Evolutionary conservation across 305 asterid species (phyloP).

Genomic region (Withania somnifera): DNA sequence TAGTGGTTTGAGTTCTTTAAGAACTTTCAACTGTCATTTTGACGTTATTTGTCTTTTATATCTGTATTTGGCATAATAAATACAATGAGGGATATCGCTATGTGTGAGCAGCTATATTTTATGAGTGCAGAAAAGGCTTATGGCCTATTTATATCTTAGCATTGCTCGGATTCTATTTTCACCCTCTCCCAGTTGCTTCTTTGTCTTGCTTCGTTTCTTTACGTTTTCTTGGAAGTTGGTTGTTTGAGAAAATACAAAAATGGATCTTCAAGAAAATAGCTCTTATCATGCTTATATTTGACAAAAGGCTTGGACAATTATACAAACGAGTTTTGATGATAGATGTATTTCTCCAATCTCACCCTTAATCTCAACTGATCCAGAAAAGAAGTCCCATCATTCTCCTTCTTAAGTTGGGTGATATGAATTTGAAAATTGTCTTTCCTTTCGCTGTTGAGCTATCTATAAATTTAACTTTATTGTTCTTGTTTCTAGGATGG

Average conservation of each 20-base stretch:
- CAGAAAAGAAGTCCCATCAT: too few relatives aligned
- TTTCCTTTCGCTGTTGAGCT: not conserved
- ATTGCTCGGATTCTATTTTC: not conserved
- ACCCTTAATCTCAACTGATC: too few relatives aligned
- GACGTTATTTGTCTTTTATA: not conserved
- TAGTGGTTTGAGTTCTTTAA: not conserved
- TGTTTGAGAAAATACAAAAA: not conserved
- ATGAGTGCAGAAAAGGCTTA: not conserved
- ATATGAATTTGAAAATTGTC: too few relatives aligned
- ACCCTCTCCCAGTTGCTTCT: not conserved
- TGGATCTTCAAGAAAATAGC: not conserved
- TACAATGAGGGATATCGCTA: not conserved
- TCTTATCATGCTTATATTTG: not conserved
- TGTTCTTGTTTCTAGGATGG: constrained; percentile 31
- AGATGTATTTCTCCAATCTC: too few relatives aligned
- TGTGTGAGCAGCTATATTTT: not conserved
- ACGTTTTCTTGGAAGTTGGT: not conserved
- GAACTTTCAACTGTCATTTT: not conserved
- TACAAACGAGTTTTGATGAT: too few relatives aligned
- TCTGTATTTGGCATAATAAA: not conserved
- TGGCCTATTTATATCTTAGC: not conserved
- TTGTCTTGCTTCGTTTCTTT: not conserved
- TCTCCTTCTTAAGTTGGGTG: too few relatives aligned
- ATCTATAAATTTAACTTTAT: not conserved
- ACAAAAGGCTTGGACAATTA: too few relatives aligned